These are phyloP conservation scores for Penicillium brevicompactum DNA, from an alignment of 2,329 filamentous ascomycete genomes.

Conservation along the genomic window DNA sequence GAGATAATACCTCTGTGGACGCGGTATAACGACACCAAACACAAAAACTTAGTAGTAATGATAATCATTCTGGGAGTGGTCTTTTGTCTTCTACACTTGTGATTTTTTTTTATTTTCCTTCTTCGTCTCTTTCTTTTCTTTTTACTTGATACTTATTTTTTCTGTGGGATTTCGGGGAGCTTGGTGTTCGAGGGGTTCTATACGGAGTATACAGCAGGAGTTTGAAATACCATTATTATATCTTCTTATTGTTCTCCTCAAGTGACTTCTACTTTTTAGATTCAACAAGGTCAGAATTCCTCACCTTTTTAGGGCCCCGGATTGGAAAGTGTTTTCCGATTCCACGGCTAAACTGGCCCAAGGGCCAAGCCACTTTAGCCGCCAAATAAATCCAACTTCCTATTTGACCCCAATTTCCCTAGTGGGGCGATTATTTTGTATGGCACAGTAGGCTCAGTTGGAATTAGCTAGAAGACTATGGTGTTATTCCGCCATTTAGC, in stretches of 20 bases:
- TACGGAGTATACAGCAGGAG: background rate
- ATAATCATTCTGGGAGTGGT: conserved; percentile 28
- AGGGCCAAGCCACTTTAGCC: conserved; percentile 12
- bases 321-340: background rate
- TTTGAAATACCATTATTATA: background rate
- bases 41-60: conserved; percentile 29
- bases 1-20: conserved; percentile 35
- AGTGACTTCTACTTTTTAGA: background rate
- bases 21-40: conserved; percentile 27
- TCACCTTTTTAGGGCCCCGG: no score
- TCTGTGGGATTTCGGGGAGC: background rate
- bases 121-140: background rate
- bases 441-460: background rate
- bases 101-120: conserved; percentile 5
- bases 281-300: background rate
- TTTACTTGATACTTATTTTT: conserved; percentile 3
- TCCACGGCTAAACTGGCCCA: background rate
- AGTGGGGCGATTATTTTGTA: conserved; percentile 5
- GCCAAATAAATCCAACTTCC: background rate
- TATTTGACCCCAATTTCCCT: background rate
- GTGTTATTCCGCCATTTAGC: conserved; percentile 3
- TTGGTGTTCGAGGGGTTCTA: background rate
- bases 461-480: background rate
- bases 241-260: background rate
- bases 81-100: conserved; percentile 19